Percentiles rank a stretch among this genome's conserved stretches.
These are phyloP conservation scores for Hemerocallis citrina DNA, from an alignment of 106 monocot species.

Conservation along the genomic window DNA sequence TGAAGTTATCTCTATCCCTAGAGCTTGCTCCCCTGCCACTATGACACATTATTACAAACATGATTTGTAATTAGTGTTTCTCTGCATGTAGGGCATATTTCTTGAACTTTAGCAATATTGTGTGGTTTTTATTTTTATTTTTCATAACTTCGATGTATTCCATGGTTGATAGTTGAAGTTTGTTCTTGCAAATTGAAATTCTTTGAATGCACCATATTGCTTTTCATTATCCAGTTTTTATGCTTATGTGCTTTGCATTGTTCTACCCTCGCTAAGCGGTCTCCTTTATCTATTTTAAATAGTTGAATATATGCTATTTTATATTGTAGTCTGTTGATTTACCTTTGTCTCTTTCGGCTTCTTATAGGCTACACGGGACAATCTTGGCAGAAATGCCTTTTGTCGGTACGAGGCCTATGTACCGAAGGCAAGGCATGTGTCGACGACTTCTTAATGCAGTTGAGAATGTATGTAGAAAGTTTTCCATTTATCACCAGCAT, in stretches of 20 bases:
- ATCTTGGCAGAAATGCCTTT: constrained; percentile 71
- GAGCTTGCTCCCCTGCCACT: too few relatives aligned
- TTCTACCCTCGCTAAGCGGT: background rate
- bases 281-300: background rate
- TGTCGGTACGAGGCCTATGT: constrained; percentile 48
- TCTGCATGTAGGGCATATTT: too few relatives aligned
- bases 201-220: background rate
- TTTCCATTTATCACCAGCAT: background rate
- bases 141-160: too few relatives aligned
- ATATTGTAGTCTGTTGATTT: background rate
- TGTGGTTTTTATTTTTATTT: background rate
- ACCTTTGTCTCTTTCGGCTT: background rate
- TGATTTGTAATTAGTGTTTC: too few relatives aligned
- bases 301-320: background rate
- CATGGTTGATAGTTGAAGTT: background rate
- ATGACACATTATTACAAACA: too few relatives aligned
- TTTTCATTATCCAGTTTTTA: background rate
- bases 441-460: constrained; percentile 46
- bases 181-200: background rate
- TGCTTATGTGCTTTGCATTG: background rate
- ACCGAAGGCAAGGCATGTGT: constrained; percentile 66
- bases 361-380: constrained; percentile 51
- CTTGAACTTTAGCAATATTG: background rate
- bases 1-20: too few relatives aligned
- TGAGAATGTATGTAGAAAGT: constrained; percentile 37